Evolutionary conservation across 108 stramenopile genomes (phyloP).

Genomic region (Asterionellopsis glacialis): DNA sequence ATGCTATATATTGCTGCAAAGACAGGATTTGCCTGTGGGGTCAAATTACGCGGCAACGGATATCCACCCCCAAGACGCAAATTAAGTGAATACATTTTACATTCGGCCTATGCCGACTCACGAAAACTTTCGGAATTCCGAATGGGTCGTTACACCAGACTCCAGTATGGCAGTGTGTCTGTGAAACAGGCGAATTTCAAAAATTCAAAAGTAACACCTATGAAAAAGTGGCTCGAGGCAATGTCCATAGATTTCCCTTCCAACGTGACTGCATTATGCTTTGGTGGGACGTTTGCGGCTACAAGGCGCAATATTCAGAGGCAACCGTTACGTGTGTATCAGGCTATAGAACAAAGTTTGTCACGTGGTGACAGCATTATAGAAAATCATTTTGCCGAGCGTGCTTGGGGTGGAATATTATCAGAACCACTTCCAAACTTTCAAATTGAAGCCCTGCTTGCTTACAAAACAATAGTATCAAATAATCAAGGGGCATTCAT

Average conservation of each 20-base stretch:
- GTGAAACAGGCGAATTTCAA: conserved; percentile 13
- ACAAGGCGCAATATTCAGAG: conserved; percentile 3
- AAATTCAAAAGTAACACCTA: conserved; percentile 15
- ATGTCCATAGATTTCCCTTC: conserved; percentile 3
- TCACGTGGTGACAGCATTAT: conserved; percentile 34
- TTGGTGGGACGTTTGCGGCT: conserved; percentile 24
- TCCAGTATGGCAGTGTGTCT: neutral
- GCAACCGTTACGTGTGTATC: conserved; percentile 5
- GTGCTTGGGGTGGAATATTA: conserved; percentile 30
- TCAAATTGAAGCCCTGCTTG: too few relatives aligned
- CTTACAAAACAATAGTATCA: too few relatives aligned
- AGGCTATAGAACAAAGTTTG: conserved; percentile 6
- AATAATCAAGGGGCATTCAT: too few relatives aligned
- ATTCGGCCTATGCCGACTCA: conserved; percentile 17
- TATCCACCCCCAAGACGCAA: too few relatives aligned
- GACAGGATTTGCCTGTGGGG: conserved; percentile 8
- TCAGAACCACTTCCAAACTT: conserved; percentile 3
- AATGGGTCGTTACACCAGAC: conserved; percentile 3
- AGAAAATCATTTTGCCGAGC: conserved; percentile 44
- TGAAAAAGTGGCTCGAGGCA: conserved; percentile 24
- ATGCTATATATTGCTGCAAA: neutral
- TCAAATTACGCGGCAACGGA: neutral
- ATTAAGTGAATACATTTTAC: neutral
- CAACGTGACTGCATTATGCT: conserved; percentile 19
- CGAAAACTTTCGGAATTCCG: conserved; percentile 2